phyloP scores from a whole-genome alignment of 2,329 filamentous ascomycete species.

The Periconia macrospinosa region DNA sequence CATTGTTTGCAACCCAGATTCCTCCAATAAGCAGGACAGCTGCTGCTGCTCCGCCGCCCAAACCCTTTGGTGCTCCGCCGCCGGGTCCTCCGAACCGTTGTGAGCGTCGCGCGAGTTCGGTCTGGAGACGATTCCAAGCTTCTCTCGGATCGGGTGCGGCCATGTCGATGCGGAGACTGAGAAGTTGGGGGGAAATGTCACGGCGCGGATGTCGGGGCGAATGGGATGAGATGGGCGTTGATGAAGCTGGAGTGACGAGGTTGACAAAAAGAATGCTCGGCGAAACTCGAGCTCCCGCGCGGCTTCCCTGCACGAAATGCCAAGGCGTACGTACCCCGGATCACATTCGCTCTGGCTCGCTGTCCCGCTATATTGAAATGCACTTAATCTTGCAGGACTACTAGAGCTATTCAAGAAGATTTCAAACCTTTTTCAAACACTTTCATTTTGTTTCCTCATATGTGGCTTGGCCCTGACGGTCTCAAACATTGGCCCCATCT shows the following conservation, averaged over 20 bases:
- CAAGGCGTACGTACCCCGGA: slow-evolving; percentile 16
- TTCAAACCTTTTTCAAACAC: not conserved
- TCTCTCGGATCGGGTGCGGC: slow-evolving; percentile 61
- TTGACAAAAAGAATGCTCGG: slow-evolving; percentile 31
- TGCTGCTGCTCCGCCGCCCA: slow-evolving; percentile 58
- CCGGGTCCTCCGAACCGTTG: slow-evolving; percentile 53
- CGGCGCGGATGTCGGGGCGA: slow-evolving; percentile 23
- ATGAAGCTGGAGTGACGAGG: slow-evolving; percentile 26
- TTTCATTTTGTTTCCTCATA: not conserved
- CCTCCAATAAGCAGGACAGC: slow-evolving; percentile 59
- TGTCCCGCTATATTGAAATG: not conserved
- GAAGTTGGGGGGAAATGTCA: slow-evolving; percentile 39
- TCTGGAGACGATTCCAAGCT: slow-evolving; percentile 67
- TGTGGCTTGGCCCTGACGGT: slow-evolving; percentile 9
- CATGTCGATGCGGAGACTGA: slow-evolving; percentile 26
- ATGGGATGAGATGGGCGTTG: slow-evolving; percentile 21
- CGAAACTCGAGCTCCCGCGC: slow-evolving; percentile 24
- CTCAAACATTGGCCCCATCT: slow-evolving; percentile 10
- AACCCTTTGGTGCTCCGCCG: slow-evolving; percentile 53
- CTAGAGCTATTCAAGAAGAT: not conserved
- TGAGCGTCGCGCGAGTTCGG: slow-evolving; percentile 55
- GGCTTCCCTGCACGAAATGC: slow-evolving; percentile 14
- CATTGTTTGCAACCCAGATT: slow-evolving; percentile 61
- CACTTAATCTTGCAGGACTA: not conserved
- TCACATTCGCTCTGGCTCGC: slow-evolving; percentile 5